Conservation (phyloP, 495 filamentous ascomycete species). For the Penicillium diatomitis region DNA sequence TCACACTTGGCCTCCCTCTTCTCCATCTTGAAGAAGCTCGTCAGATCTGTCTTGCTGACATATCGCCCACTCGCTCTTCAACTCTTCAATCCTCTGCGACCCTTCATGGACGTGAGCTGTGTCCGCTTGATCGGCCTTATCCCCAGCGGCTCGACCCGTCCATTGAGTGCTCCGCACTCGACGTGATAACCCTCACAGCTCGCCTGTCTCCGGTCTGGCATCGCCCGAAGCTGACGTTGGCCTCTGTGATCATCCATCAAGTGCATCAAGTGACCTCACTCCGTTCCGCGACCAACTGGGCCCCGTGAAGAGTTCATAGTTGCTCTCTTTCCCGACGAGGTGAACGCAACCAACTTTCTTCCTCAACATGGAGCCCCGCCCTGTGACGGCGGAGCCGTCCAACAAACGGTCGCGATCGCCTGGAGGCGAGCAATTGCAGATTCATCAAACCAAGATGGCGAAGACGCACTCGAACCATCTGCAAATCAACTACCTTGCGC, state of each 20-base stretch:
- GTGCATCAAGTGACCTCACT: not conserved
- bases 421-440: conserved; percentile 36
- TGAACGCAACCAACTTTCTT: not conserved
- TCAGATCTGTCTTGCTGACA: too few species aligned
- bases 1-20: not conserved
- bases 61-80: not conserved
- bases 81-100: not conserved
- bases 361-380: conserved; percentile 32
- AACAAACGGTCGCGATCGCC: conserved; percentile 54
- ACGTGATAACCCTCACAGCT: conserved; percentile 1
- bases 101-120: conserved; percentile 4
- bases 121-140: not conserved
- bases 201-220: not conserved
- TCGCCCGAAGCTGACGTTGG: not conserved
- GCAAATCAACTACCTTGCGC: conserved; percentile 76
- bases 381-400: conserved; percentile 29
- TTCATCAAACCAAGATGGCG: conserved; percentile 41
- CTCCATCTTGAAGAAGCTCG: not conserved
- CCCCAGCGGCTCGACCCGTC: conserved; percentile 7
- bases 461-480: conserved; percentile 50
- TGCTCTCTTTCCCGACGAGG: not conserved
- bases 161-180: conserved; percentile 5
- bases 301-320: not conserved
- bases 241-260: not conserved
- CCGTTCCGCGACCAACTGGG: not conserved